Base-by-base conservation (phyloP, 208 protist species). In the Tetramitus jugosus region DNA sequence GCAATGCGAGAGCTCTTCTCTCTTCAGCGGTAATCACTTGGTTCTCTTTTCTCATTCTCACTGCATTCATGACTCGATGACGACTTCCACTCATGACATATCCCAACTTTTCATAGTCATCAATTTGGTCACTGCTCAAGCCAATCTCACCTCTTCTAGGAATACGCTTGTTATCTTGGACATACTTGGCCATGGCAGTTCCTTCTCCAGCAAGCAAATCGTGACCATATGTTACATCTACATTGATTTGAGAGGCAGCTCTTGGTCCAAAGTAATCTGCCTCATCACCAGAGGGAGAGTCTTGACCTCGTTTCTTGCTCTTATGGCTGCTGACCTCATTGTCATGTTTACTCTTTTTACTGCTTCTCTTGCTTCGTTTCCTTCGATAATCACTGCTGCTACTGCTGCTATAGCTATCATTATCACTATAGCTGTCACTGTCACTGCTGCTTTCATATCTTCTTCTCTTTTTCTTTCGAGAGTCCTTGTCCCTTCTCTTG, bases 81-180 rank as follows among this genome's bases (percentile, higher is more conserved):
- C 91, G 53, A 23, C 77, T 84, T 40, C 91, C 91, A 76, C 76
- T 86, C 92, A 95, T 95, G 42, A 95, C 91, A 76, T 85, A 95
- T 65, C 92, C 91, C 0, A 82, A 68, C 4, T 56, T 42, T 75
- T 94, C 91, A 79, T 84, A 94, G 3, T 62, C 4, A 35, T 68
- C 49, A 76, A 94, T 94, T 77, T 94, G 79, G 0, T 92, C 84
- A 37, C 76, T 83, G 2, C 64, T 79, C 8, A 94, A 45, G 52
- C 91, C 91, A 64, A 94, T 85, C 76, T 95, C 91, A 80, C 91
- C 91, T 83, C 91, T 87, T 31, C 91, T 81, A 39, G 91, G 91
- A 79, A 76, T 61, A 62, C 53, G 31, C n/a, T 76, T 72, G 33
- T 81, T 46, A 23, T 75, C n/a, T 67, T 81, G 78, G 72, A 79